Conservation (phyloP, 2,329 filamentous ascomycete species). For the Sporothrix humicola region DNA sequence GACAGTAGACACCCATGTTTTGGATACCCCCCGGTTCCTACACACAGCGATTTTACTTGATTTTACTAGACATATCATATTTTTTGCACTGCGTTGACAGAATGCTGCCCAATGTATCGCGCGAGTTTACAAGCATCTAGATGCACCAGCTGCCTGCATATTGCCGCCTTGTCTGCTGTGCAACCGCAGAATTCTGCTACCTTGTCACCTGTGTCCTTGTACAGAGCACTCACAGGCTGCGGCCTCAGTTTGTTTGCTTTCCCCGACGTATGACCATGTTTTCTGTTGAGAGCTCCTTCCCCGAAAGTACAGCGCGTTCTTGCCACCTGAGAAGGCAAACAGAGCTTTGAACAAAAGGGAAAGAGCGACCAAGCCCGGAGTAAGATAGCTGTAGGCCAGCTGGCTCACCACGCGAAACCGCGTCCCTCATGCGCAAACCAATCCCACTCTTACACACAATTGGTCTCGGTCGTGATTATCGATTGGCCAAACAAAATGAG, state of each 20-base stretch:
- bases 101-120: background rate
- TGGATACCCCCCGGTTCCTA: background rate
- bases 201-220: background rate
- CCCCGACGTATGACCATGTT: too few species aligned
- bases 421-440: too few species aligned
- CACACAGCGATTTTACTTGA: background rate
- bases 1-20: background rate
- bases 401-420: background rate
- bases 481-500: background rate
- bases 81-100: background rate
- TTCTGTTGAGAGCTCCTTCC: background rate
- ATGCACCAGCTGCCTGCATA: background rate
- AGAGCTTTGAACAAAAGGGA: background rate
- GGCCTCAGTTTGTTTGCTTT: too few species aligned
- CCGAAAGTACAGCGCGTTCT: background rate
- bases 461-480: background rate
- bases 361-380: background rate
- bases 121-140: background rate
- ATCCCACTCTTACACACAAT: background rate
- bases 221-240: too few species aligned
- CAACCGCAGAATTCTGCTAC: background rate
- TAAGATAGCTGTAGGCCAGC: too few species aligned
- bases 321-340: background rate
- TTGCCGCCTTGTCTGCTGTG: constrained; percentile 2
- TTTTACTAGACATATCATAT: background rate